Evolutionary conservation across 371 early-diverging fungal species (phyloP).

Genomic region (Mucor racemosus): DNA sequence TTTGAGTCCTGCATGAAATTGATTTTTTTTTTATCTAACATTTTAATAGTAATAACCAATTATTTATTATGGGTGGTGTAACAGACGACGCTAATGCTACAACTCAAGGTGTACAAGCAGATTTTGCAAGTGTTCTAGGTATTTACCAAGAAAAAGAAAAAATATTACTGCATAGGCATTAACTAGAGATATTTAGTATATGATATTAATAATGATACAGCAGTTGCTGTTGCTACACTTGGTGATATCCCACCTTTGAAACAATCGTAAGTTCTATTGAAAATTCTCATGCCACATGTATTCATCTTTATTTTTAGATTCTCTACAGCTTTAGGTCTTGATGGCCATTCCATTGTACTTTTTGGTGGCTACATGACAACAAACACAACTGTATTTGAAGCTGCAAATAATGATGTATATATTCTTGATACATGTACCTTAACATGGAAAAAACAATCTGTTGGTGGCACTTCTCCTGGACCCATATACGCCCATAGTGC

Average conservation of each 20-base stretch:
- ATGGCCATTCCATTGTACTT: slow-evolving; percentile 45
- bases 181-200: slow-evolving; percentile 26
- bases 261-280: slow-evolving; percentile 22
- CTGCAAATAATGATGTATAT: slow-evolving; percentile 31
- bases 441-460: slow-evolving; percentile 38
- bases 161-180: neutral
- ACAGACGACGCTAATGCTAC: slow-evolving; percentile 12
- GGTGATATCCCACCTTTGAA: slow-evolving; percentile 41
- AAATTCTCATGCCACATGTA: neutral
- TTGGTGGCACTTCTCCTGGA: slow-evolving; percentile 33
- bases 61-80: slow-evolving; percentile 50
- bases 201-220: slow-evolving; percentile 37
- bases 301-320: slow-evolving; percentile 15
- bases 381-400: neutral
- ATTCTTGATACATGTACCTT: slow-evolving; percentile 48
- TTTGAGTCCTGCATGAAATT: neutral
- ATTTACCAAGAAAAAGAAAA: slow-evolving; percentile 8
- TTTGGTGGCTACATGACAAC: slow-evolving; percentile 39
- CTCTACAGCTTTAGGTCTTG: slow-evolving; percentile 42
- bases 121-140: slow-evolving; percentile 48
- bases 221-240: slow-evolving; percentile 42
- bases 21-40: neutral
- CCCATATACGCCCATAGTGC: slow-evolving; percentile 44
- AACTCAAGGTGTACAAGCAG: slow-evolving; percentile 22
- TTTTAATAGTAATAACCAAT: slow-evolving; percentile 31